Percentiles rank a stretch among this genome's conserved stretches.
Conservation (phyloP, 805 yeast species). For the Schwanniomyces yamadae region DNA sequence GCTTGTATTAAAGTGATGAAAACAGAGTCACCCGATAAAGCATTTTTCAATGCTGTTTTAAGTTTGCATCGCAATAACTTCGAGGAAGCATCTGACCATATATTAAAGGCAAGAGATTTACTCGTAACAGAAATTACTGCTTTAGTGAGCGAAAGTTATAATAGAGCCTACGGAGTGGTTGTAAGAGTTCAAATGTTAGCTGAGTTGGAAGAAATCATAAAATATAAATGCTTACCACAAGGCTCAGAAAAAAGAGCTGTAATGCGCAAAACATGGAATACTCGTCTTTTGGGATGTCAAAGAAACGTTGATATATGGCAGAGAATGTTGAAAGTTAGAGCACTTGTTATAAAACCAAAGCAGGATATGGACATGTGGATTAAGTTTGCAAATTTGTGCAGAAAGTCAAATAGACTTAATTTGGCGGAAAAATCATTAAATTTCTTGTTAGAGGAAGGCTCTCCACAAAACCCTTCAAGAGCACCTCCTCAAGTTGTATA, state of each 20-base stretch:
- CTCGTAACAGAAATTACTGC: constrained; percentile 93
- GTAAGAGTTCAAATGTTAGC: constrained; percentile 97
- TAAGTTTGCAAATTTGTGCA: constrained; percentile 91
- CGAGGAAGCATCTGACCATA: constrained; percentile 75
- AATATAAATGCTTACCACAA: constrained; percentile 81
- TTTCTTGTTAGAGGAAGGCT: constrained; percentile 71
- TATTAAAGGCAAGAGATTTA: constrained; percentile 80
- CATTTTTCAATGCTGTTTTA: constrained; percentile 90
- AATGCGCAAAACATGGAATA: constrained; percentile 92
- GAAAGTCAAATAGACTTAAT: constrained; percentile 90
- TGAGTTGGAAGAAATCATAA: constrained; percentile 91
- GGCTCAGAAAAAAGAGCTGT: constrained; percentile 75
- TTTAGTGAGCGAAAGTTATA: constrained; percentile 90
- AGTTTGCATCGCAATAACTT: constrained; percentile 84
- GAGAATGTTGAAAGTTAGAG: constrained; percentile 87
- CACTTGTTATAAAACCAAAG: constrained; percentile 89
- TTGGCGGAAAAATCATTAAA: constrained; percentile 90
- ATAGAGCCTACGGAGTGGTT: constrained; percentile 94
- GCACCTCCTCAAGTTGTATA: constrained; percentile 97
- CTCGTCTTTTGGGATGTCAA: constrained; percentile 89
- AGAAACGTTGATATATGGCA: constrained; percentile 99
- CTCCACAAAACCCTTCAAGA: constrained; percentile 60
- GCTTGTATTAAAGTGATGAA: constrained; percentile 88
- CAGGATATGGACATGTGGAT: constrained; percentile 98
- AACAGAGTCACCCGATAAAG: constrained; percentile 87